Evolutionary conservation across 352 stramenopile genomes (phyloP).

Genomic region (Phytophthora syringae): DNA sequence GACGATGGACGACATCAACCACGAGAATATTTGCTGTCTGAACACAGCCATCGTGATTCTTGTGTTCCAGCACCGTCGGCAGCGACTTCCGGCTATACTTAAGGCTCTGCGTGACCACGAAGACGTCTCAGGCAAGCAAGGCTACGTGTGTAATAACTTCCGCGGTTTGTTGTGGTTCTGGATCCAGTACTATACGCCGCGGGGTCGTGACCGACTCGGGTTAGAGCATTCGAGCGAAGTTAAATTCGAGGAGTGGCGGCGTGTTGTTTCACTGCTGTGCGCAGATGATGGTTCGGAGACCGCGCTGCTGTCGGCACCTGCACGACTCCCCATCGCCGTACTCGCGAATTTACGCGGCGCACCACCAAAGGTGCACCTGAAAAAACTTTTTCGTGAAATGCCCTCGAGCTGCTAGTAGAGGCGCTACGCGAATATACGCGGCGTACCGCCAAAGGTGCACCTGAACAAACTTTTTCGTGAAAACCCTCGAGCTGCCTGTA

Average conservation of each 20-base stretch:
- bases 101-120: slow-evolving; percentile 73
- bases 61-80: slow-evolving; percentile 93
- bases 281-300: slow-evolving; percentile 92
- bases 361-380: slow-evolving; percentile 31
- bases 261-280: slow-evolving; percentile 91
- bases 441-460: slow-evolving; percentile 26
- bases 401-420: slow-evolving; percentile 2
- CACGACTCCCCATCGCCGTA: slow-evolving; percentile 70
- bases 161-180: slow-evolving; percentile 95
- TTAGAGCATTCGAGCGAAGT: slow-evolving; percentile 96
- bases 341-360: slow-evolving; percentile 58
- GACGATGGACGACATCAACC: slow-evolving; percentile 94
- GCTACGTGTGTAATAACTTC: slow-evolving; percentile 91
- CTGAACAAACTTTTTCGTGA: slow-evolving; percentile 16
- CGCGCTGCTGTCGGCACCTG: slow-evolving; percentile 70
- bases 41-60: slow-evolving; percentile 97
- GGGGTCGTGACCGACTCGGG: slow-evolving; percentile 92
- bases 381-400: not conserved
- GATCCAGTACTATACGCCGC: slow-evolving; percentile 96
- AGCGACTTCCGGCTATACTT: slow-evolving; percentile 76
- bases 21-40: slow-evolving; percentile 98
- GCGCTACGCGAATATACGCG: slow-evolving; percentile 52
- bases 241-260: slow-evolving; percentile 93
- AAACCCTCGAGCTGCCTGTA: not conserved
- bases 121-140: slow-evolving; percentile 63